Percentiles rank a stretch among this genome's conserved stretches.
phyloP scores from a whole-genome alignment of 495 filamentous ascomycete genomes.

The Aspergillus kassunensis region DNA sequence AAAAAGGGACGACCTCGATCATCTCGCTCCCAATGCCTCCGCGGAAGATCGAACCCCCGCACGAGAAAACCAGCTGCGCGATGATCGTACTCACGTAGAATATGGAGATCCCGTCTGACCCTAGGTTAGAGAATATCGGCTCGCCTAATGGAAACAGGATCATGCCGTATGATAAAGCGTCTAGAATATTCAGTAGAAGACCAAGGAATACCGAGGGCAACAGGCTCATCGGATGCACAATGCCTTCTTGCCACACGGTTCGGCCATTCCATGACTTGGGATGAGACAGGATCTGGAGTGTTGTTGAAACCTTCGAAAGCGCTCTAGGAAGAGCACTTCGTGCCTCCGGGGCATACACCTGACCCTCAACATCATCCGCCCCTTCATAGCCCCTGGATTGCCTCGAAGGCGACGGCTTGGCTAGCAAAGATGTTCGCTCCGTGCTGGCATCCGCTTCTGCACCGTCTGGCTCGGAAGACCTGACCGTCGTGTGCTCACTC shows the following conservation, averaged over 20 bases:
- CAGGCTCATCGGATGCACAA: constrained; percentile 63
- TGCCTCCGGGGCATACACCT: constrained; percentile 18
- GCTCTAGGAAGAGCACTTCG: constrained; percentile 17
- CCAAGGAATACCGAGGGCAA: constrained; percentile 86
- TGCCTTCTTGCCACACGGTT: constrained; percentile 57
- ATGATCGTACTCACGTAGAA: constrained; percentile 98
- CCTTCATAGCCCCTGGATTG: constrained; percentile 27
- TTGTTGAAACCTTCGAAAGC: constrained; percentile 23
- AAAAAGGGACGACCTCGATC: constrained; percentile 97
- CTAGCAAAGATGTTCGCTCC: constrained; percentile 43
- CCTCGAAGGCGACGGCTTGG: constrained; percentile 27
- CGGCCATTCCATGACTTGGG: constrained; percentile 71
- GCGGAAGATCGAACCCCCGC: constrained; percentile 78
- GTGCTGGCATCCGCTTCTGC: constrained; percentile 18
- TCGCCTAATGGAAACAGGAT: constrained; percentile 91
- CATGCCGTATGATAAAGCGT: constrained; percentile 95
- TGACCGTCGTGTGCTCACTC: constrained; percentile 5
- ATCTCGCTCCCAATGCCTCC: constrained; percentile 96
- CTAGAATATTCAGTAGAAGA: constrained; percentile 84
- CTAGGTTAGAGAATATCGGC: constrained; percentile 75
- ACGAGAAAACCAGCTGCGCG: constrained; percentile 88
- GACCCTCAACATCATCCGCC: constrained; percentile 37
- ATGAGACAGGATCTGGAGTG: constrained; percentile 33
- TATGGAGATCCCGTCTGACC: constrained; percentile 92
- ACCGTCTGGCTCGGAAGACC: neutral